Base-by-base conservation (phyloP, 352 stramenopile genomes). In the Pythium grandisporangium region DNA sequence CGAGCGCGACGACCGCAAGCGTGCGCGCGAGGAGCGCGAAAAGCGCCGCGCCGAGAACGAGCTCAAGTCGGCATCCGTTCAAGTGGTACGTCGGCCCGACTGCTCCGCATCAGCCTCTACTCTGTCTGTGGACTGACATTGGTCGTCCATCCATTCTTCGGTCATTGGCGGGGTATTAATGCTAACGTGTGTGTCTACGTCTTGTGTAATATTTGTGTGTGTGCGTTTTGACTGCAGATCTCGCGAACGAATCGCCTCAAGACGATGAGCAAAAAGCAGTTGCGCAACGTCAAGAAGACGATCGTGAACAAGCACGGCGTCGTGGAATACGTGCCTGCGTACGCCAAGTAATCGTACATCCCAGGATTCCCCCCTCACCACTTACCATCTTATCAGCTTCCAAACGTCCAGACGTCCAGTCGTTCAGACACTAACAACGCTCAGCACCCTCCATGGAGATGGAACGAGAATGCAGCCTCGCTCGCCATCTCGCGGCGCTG, bases 241-340 rank as follows among this genome's bases (percentile, higher is more conserved):
- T 87, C 74, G 24, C 71, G 82, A 55, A 86, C 80, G 53, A 69
- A 91, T 65, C 66, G 81, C 32, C 61, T 95, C 56, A 95, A 95
- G 76, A 82, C 70, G 16, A 95, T 95, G 83, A 93, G 80, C 72
- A 95, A 95, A 77, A 95, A 95, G 63, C 83, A 95, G 59, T 58
- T 95, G 54, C 81, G 81, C 50, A 88, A 93, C 48, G 82, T 95
- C 53, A 87, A 88, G 61, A 95, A 95, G 75, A 93, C 83, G 20
- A 85, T 90, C 39, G 74, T 95, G 38, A 92, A 93, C 80, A 93
- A 93, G 60, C 79, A 93, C 45, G 83, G 83, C 37, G 77, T 93
- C 45, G 79, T 95, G 52, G 79, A 93, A 55, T 92, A 93, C 61
- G 78, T 90, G 42, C 71, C 74, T 0, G 58, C 89, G 11, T 95